These are phyloP conservation scores for Fonsecaea multimorphosa DNA, from an alignment of 2,329 filamentous ascomycete genomes.

Conservation along the genomic window DNA sequence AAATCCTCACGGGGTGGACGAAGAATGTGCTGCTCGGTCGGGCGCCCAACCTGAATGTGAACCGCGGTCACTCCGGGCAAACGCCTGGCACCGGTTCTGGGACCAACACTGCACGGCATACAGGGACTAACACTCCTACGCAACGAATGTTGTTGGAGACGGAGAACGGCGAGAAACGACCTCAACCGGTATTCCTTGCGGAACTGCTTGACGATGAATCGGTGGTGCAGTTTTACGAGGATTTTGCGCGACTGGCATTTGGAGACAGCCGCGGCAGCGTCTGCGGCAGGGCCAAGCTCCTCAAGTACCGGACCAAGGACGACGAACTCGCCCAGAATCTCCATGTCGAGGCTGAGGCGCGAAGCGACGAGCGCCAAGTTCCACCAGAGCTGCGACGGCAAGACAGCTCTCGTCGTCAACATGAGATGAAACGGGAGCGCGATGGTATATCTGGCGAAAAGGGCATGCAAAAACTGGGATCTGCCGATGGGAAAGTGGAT, in stretches of 20 bases:
- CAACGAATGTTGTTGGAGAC: constrained; percentile 24
- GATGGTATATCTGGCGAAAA: constrained; percentile 58
- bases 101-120: constrained; percentile 49
- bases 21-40: constrained; percentile 87
- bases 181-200: constrained; percentile 84
- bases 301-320: constrained; percentile 86
- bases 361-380: constrained; percentile 51
- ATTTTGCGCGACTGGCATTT: constrained; percentile 91
- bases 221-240: constrained; percentile 93
- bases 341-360: constrained; percentile 45
- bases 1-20: constrained; percentile 92
- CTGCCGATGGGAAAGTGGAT: constrained; percentile 87
- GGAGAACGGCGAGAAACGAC: constrained; percentile 49
- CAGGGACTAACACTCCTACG: constrained; percentile 56
- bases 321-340: constrained; percentile 42
- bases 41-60: constrained; percentile 85
- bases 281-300: constrained; percentile 79
- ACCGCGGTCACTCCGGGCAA: constrained; percentile 62
- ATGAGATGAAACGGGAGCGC: constrained; percentile 44
- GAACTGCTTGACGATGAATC: constrained; percentile 93
- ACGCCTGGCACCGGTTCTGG: constrained; percentile 46
- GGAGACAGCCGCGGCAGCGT: constrained; percentile 87
- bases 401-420: constrained; percentile 24
- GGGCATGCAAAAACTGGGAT: constrained; percentile 78
- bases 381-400: constrained; percentile 37